Evolutionary conservation across 352 stramenopile genomes (phyloP).

Genomic region (Phytophthora litchii): DNA sequence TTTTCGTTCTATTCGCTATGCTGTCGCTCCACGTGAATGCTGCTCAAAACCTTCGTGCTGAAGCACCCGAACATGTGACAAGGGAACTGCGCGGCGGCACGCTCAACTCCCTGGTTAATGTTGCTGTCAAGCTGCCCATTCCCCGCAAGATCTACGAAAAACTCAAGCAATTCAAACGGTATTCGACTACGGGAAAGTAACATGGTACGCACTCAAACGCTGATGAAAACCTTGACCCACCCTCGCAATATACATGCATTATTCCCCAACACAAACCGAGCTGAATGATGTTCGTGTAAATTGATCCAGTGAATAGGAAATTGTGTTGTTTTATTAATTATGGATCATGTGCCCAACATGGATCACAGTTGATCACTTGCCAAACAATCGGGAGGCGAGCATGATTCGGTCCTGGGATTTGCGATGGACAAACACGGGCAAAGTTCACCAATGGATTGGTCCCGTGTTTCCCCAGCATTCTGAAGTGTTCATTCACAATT

Average conservation of each 20-base stretch:
- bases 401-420: constrained; percentile 8
- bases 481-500: constrained; percentile 7
- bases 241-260: too few relatives aligned
- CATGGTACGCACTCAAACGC: background rate
- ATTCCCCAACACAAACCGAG: too few relatives aligned
- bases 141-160: constrained; percentile 10
- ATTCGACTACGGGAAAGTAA: background rate
- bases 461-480: background rate
- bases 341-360: too few relatives aligned
- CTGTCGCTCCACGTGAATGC: background rate
- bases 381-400: background rate
- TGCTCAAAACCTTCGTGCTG: constrained; percentile 3
- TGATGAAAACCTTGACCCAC: too few relatives aligned
- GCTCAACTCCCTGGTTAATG: background rate
- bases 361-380: background rate
- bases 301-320: too few relatives aligned
- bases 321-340: too few relatives aligned
- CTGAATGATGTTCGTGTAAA: too few relatives aligned
- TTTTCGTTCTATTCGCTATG: constrained; percentile 10
- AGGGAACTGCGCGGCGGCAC: constrained; percentile 1
- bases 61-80: background rate
- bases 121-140: constrained; percentile 4
- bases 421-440: background rate
- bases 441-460: background rate
- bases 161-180: constrained; percentile 6